Base-by-base conservation (phyloP, 352 stramenopile species). In the Globisporangium carolinianum region DNA sequence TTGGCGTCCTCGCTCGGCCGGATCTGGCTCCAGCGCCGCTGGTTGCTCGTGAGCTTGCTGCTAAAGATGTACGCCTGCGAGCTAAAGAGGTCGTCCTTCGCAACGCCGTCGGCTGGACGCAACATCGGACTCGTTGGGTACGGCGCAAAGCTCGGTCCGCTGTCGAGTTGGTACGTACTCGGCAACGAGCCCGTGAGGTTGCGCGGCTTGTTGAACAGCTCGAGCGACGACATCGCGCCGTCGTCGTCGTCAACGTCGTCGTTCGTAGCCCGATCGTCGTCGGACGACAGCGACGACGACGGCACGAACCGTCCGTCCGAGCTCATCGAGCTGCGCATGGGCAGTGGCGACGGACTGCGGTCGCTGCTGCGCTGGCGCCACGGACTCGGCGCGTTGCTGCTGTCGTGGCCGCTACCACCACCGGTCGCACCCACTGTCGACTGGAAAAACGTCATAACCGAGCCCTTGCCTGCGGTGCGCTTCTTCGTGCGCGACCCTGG, bases 11-110 rank as follows among this genome's bases (percentile, higher is more conserved):
- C 76, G 36, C 62, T 75, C 9, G 81, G 73, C 0, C 77, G 73
- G 48, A 99, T 94, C 75, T 99, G 96, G 54, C 83, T 98, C 97
- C 97, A 99, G 55, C 97, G 79, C 11, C 96, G 83, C 52, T 97
- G 83, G 73, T 99, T 99, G 51, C 81, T 93, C 15, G 86, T 95
- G 36, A 95, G 68, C 58, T 90, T 80, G 59, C 84, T 87, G 63
- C 83, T 87, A 41, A 88, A 72, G 43, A 91, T 87, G 60, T 75
- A 86, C 12, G 75, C 79, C 49, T 89, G 79, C 6, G 79, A 87
- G 52, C 83, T 79, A 51, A 92, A 92, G 47, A 92, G 67, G 38
- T 87, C 78, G 8, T 88, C 82, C 62, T 86, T 85, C 18, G 63
- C 68, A 10, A 61, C 70, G 12, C 54, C 66, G 17, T 87, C 78